Base-by-base conservation (phyloP, 2,329 filamentous ascomycete genomes). In the Pyrenophora graminea region DNA sequence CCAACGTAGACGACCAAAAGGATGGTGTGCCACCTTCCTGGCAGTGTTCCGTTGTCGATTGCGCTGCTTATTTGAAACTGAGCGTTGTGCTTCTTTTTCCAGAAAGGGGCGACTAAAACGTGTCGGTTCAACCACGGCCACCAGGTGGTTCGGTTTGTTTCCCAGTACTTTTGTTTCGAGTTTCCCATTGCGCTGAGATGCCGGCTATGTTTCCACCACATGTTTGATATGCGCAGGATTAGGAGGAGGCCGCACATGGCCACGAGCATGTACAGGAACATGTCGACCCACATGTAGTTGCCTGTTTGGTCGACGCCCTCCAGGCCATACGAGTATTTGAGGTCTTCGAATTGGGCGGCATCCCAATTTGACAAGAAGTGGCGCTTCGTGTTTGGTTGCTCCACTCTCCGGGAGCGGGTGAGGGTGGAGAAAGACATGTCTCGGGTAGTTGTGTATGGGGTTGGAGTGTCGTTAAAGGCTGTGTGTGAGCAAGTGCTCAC, bases 21-120 rank as follows among this genome's bases (percentile, higher is more conserved):
- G 43, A 89, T 69, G 9, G 86, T 82, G 69, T 95, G 89, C 64
- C 92, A 85, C 42, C 90, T 80, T n/a, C 88, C 88, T 0, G 90
- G 90, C 15, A 95, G 76, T 0, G 90, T 93, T 56, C 90, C 88
- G 47, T 90, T 84, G 60, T 86, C 86, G 67, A 90, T 74, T 6
- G 86, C 86, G 15, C 79, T 79, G 18, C 85, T 87, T 12, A 91
- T 74, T 66, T 87, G 85, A 59, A 90, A 81, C 66, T 89, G 86
- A 21, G 83, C 79, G 64, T 94, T 94, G 74, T 94, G 90, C 64
- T 90, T 82, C 67, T 89, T 89, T 48, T 80, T 81, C 65, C 85
- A 83, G 15, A 95, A 74, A 5, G 90, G 90, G 1, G 90, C 86
- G 67, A 86, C 87, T 15, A 87, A 74, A 17, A 90, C 57, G 60